These are phyloP conservation scores for Pythium brachiatum DNA, from an alignment of 352 stramenopile species.

Conservation along the genomic window DNA sequence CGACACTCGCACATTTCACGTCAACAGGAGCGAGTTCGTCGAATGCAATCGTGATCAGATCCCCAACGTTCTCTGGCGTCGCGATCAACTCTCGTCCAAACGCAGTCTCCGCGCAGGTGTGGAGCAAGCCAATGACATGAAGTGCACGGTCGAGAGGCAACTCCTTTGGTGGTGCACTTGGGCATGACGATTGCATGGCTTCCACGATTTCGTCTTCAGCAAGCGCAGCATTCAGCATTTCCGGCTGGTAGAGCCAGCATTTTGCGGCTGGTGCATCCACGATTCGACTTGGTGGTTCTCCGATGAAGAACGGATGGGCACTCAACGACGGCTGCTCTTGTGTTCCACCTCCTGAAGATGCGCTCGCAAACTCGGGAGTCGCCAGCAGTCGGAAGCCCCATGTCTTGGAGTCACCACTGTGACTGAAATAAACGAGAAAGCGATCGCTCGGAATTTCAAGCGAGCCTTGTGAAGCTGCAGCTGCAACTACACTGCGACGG, in stretches of 20 bases:
- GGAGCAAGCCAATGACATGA: slow-evolving; percentile 60
- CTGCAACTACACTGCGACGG: slow-evolving; percentile 24
- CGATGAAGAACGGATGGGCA: slow-evolving; percentile 69
- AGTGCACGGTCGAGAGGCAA: slow-evolving; percentile 55
- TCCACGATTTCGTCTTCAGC: slow-evolving; percentile 49
- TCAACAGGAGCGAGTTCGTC: slow-evolving; percentile 44
- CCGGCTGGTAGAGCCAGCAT: slow-evolving; percentile 59
- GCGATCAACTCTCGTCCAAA: slow-evolving; percentile 54
- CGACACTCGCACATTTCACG: slow-evolving; percentile 42
- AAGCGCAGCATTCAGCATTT: slow-evolving; percentile 44
- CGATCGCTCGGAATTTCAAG: slow-evolving; percentile 65
- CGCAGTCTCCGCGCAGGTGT: slow-evolving; percentile 51
- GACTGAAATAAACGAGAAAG: slow-evolving; percentile 77
- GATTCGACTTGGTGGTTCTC: slow-evolving; percentile 51
- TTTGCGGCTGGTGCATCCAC: slow-evolving; percentile 47
- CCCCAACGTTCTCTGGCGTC: slow-evolving; percentile 55
- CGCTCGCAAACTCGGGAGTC: slow-evolving; percentile 40
- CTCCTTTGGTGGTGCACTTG: slow-evolving; percentile 24
- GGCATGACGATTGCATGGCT: slow-evolving; percentile 51
- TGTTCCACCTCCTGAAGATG: background rate
- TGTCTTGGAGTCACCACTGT: slow-evolving; percentile 41
- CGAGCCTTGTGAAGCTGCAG: slow-evolving; percentile 20
- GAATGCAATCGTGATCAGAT: slow-evolving; percentile 62
- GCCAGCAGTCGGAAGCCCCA: slow-evolving; percentile 73
- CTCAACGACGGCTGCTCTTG: slow-evolving; percentile 34